Percentiles rank a stretch among this genome's conserved stretches.
phyloP scores from a whole-genome alignment of 805 yeast species.

The Suhomyces vadensis region DNA sequence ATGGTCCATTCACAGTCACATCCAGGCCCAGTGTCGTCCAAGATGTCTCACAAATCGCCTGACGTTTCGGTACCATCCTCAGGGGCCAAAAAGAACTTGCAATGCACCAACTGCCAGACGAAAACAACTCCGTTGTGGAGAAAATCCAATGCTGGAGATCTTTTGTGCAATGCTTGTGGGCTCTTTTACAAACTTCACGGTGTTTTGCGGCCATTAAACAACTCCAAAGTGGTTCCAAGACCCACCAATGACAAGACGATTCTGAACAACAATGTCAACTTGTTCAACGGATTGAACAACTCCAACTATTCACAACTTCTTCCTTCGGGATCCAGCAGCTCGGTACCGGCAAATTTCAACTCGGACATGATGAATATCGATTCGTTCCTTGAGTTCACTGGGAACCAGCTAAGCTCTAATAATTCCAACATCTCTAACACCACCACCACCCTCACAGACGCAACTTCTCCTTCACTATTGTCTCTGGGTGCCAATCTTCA shows the following conservation, averaged over 20 bases:
- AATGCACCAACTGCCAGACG: slow-evolving; percentile 46
- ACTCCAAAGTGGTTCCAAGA: slow-evolving; percentile 10
- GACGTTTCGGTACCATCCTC: slow-evolving; percentile 3
- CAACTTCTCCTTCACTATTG: slow-evolving; percentile 4
- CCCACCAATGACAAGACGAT: slow-evolving; percentile 20
- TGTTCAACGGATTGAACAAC: slow-evolving; percentile 19
- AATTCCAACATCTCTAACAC: slow-evolving; percentile 3
- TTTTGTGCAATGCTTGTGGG: slow-evolving; percentile 49
- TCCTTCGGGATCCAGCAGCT: too few species aligned
- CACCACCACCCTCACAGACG: slow-evolving; percentile 1
- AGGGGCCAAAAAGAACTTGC: slow-evolving; percentile 23
- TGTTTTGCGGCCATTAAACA: slow-evolving; percentile 41
- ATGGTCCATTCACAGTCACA: neutral
- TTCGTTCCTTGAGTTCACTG: slow-evolving; percentile 17
- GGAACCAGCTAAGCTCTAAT: neutral
- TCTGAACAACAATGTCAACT: slow-evolving; percentile 25
- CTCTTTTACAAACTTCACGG: slow-evolving; percentile 47
- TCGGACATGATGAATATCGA: slow-evolving; percentile 19
- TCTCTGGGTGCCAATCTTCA: neutral
- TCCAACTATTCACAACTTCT: slow-evolving; percentile 2
- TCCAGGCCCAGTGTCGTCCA: slow-evolving; percentile 1
- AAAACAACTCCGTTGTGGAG: slow-evolving; percentile 49
- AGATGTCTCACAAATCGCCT: slow-evolving; percentile 8
- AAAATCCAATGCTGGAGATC: slow-evolving; percentile 42
- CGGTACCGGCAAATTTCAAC: slow-evolving; percentile 4